phyloP scores from a whole-genome alignment of 306 rosid species.

The Cercis canadensis region DNA sequence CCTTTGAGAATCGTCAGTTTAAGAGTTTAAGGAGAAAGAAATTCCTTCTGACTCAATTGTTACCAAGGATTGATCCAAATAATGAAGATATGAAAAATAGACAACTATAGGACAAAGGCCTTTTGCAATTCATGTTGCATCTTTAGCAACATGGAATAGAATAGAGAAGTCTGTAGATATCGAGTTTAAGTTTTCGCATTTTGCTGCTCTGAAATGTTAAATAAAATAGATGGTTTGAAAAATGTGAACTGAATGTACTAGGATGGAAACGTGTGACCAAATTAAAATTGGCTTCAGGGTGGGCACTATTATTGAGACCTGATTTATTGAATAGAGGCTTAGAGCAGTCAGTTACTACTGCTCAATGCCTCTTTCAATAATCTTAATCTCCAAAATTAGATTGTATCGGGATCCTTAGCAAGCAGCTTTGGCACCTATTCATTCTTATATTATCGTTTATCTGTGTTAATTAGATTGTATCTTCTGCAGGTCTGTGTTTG shows the following conservation, averaged over 20 bases:
- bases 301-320: constrained; percentile 18
- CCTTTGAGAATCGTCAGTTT: neutral
- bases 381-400: neutral
- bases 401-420: too few species aligned
- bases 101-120: neutral
- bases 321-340: constrained; percentile 24
- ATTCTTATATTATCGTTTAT: constrained; percentile 1
- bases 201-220: neutral
- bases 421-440: neutral
- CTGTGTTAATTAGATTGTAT: constrained; percentile 26
- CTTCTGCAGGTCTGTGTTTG: constrained; percentile 78
- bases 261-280: constrained; percentile 20
- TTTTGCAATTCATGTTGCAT: neutral
- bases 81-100: constrained; percentile 2
- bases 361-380: constrained; percentile 1
- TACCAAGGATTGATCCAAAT: neutral
- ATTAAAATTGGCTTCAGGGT: neutral
- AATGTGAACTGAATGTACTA: constrained; percentile 3
- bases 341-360: constrained; percentile 5
- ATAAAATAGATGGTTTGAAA: constrained; percentile 11
- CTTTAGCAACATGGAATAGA: constrained; percentile 5
- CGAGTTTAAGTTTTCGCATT: constrained; percentile 5
- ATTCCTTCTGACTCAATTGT: neutral
- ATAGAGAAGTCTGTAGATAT: neutral
- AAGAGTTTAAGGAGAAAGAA: constrained; percentile 11